Evolutionary conservation across 2,329 filamentous ascomycete species (phyloP), one percentile per base, ranked within the genome.

Genomic region (Colletotrichum trifolii): DNA sequence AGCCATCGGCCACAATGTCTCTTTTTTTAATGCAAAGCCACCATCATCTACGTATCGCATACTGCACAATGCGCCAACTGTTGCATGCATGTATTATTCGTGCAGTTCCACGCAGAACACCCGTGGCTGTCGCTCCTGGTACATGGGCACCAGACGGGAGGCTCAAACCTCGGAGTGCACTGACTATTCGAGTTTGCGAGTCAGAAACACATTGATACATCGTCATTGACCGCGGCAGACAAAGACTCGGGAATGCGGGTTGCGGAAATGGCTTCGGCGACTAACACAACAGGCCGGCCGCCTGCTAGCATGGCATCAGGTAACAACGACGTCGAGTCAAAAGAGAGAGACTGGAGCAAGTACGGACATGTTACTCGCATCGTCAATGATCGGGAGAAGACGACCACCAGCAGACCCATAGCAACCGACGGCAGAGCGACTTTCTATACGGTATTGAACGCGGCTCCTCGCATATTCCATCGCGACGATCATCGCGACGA

Each of bases 81-180:
- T 48, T 25, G 35, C 15, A 10, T 13, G 35, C 11, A 40, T 35
- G 25, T 5, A 25, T 25, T 5, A 25, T 25, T 25, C 4, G 25
- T 25, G 25, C 25, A 25, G 25, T 25, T 5, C 25, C 25, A 35
- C 17, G 33, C 36, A 35, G 49, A 47, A 60, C 35, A 45, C 25
- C 25, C 25, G 58, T 11, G 57, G 42, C 43, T 33, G 53, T 39
- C 43, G 33, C 45, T n/a, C n/a, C 33, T 55, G 43, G 15, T 50
- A 45, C 25, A 55, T 61, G 43, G 50, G n/a, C 38, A 35, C 50
- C 17, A 39, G 34, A 12, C 25, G 25, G 25, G 25, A 25, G 25
- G 25, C 25, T 25, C 25, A 25, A 25, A 25, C 25, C 25, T 25
- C 25, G 25, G 5, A 25, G 5, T 25, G 25, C 25, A 25, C 25